Percentiles rank a stretch among this genome's conserved stretches.
phyloP scores from a whole-genome alignment of 805 yeast genomes.

The Kodamaea nitidulidarum region DNA sequence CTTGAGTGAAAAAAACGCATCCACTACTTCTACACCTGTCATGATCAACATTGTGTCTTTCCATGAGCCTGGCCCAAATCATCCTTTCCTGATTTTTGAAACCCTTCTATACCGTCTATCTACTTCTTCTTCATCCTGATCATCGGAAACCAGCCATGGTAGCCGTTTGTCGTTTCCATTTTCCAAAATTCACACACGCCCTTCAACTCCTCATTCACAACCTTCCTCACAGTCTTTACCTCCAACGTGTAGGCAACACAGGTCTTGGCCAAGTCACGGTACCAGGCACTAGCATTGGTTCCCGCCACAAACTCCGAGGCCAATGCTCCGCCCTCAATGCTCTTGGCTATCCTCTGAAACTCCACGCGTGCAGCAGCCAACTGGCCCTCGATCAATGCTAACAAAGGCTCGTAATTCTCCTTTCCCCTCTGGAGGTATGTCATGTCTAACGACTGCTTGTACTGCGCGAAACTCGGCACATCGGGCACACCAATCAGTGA shows the following conservation, averaged over 20 bases:
- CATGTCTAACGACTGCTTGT: conserved; percentile 16
- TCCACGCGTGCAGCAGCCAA: conserved; percentile 3
- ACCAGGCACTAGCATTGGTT: conserved; percentile 16
- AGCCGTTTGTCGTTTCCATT: conserved; percentile 14
- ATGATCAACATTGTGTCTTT: too few species aligned
- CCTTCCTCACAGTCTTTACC: conserved; percentile 10
- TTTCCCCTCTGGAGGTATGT: conserved; percentile 7
- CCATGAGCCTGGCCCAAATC: too few species aligned
- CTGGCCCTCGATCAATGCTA: conserved; percentile 10
- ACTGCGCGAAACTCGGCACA: conserved; percentile 48
- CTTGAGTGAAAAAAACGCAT: too few species aligned
- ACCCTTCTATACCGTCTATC: not conserved
- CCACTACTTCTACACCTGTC: too few species aligned
- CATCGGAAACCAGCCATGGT: conserved; percentile 25
- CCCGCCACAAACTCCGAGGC: conserved; percentile 6
- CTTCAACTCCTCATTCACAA: conserved; percentile 7
- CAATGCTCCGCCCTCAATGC: not conserved
- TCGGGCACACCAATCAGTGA: conserved; percentile 76
- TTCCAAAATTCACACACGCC: conserved; percentile 7
- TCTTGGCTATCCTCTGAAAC: conserved; percentile 4
- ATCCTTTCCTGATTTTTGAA: too few species aligned
- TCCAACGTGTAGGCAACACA: conserved; percentile 16
- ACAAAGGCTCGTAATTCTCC: conserved; percentile 8
- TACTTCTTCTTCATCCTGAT: conserved; percentile 9
- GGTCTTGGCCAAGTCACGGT: conserved; percentile 15